Evolutionary conservation across 108 stramenopile genomes (phyloP), one percentile per base, ranked within the genome.

Genomic region (Skeletonema menzelii): DNA sequence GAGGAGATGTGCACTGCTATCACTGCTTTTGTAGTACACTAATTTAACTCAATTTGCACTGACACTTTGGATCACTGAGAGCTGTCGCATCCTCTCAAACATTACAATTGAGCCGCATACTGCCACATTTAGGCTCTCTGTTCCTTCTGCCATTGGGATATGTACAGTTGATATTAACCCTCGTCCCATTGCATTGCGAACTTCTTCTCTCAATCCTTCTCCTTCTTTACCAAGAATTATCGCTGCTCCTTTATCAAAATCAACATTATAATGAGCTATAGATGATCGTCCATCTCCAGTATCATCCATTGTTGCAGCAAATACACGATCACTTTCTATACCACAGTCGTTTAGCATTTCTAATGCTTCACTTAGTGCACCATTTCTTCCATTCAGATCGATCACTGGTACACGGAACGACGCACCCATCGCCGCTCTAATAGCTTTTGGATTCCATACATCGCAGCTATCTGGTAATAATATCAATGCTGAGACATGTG

Each of bases 101-200:
- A 96, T 72, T 1, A 96, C 84, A 5, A 92, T 87, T 70, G 89
- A 89, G 11, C 95, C 95, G 83, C 91, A 90, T 24, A 93, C 76
- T 14, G 91, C 92, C 8, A 91, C 95, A 76, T 96, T 96, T 70
- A 96, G 72, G 58, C 90, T 91, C 83, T 96, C 95, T 31, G 88
- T 88, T 4, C 87, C 90, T n/a, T 72, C 60, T 56, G 85, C 76
- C 92, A 96, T 93, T 2, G 92, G 92, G 44, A 96, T 78, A 67
- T 92, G 87, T 13, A 93, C 87, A 13, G 91, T 82, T 44, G 70
- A 63, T 44, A 93, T 75, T 15, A 57, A 57, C n/a, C 73, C 73
- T 53, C 64, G 49, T 56, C 59, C 20, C 12, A 95, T 65, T 6
- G 84, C 84, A 49, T 79, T 28, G 6, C 88, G 78, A 56, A 95